Evolutionary conservation across 1,139 yeast species (phyloP).

Genomic region (Fermentozyma sake): DNA sequence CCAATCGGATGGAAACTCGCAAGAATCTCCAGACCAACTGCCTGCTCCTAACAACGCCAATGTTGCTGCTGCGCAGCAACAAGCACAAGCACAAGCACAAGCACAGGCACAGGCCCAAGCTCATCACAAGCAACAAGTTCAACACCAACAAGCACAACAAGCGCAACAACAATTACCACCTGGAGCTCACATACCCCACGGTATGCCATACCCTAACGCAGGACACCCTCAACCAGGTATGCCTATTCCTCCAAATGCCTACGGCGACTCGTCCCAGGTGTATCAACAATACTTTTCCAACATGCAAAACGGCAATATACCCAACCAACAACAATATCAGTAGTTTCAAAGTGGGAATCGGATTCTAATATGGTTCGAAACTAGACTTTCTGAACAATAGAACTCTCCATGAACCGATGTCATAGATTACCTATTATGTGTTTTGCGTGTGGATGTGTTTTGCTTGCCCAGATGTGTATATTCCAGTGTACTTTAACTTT

Average conservation of each 20-base stretch:
- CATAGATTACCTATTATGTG: conserved; percentile 6
- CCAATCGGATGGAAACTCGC: conserved; percentile 51
- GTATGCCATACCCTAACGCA: conserved; percentile 40
- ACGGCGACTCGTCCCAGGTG: conserved; percentile 37
- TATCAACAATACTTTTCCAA: conserved; percentile 59
- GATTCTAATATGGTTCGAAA: neutral
- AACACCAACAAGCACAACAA: conserved; percentile 25
- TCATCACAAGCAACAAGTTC: conserved; percentile 19
- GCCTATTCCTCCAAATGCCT: conserved; percentile 45
- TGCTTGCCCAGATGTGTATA: too few species aligned
- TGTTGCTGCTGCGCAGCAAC: conserved; percentile 26
- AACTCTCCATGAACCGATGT: conserved; percentile 2
- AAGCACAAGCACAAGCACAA: conserved; percentile 22
- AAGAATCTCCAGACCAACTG: conserved; percentile 38
- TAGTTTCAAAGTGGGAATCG: conserved; percentile 8
- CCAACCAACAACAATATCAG: conserved; percentile 44
- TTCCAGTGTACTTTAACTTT: too few species aligned
- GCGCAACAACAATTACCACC: conserved; percentile 42
- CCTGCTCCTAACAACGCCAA: conserved; percentile 29
- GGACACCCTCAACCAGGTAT: conserved; percentile 34
- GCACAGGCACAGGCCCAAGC: conserved; percentile 19
- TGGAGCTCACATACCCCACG: conserved; percentile 43
- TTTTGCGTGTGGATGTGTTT: too few species aligned
- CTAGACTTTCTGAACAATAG: conserved; percentile 1
- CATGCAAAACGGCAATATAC: conserved; percentile 47